Percentiles rank a stretch among this genome's conserved stretches.
phyloP scores from a whole-genome alignment of 2,329 filamentous ascomycete species.

The Daldinia sp. region DNA sequence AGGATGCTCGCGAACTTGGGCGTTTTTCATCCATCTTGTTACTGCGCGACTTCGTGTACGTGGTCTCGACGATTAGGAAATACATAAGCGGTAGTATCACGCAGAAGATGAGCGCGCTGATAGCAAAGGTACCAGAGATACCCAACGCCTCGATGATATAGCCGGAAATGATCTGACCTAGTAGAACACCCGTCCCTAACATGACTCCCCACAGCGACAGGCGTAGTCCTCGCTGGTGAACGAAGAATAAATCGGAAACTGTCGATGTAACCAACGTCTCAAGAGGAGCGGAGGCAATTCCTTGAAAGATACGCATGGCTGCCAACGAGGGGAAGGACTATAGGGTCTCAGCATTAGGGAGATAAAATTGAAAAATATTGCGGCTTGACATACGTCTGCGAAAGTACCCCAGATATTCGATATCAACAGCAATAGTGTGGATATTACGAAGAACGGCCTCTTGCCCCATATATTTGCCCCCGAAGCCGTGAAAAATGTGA shows the following conservation, averaged over 20 bases:
- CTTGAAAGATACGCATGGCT: constrained; percentile 46
- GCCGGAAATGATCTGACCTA: constrained; percentile 57
- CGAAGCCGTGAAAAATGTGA: constrained; percentile 45
- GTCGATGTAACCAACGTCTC: constrained; percentile 46
- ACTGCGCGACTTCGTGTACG: constrained; percentile 46
- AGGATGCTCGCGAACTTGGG: constrained; percentile 28
- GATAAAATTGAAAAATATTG: background rate
- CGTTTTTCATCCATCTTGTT: constrained; percentile 16
- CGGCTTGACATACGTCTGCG: constrained; percentile 36
- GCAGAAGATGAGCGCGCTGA: constrained; percentile 58
- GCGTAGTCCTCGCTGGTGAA: constrained; percentile 44
- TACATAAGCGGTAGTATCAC: constrained; percentile 56
- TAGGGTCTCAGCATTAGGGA: constrained; percentile 10
- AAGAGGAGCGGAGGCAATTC: constrained; percentile 43
- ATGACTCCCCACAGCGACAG: constrained; percentile 45
- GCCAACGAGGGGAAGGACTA: constrained; percentile 45
- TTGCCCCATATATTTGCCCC: constrained; percentile 47
- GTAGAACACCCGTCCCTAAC: constrained; percentile 42
- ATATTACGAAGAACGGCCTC: constrained; percentile 47
- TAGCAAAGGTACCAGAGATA: constrained; percentile 53
- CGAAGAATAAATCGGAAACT: constrained; percentile 46
- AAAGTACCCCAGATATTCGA: constrained; percentile 47
- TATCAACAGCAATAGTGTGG: constrained; percentile 38
- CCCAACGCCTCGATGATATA: constrained; percentile 54
- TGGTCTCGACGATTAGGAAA: constrained; percentile 60